Evolutionary conservation across 345 rosid genomes (phyloP).

Genomic region (Brassica nigra): DNA sequence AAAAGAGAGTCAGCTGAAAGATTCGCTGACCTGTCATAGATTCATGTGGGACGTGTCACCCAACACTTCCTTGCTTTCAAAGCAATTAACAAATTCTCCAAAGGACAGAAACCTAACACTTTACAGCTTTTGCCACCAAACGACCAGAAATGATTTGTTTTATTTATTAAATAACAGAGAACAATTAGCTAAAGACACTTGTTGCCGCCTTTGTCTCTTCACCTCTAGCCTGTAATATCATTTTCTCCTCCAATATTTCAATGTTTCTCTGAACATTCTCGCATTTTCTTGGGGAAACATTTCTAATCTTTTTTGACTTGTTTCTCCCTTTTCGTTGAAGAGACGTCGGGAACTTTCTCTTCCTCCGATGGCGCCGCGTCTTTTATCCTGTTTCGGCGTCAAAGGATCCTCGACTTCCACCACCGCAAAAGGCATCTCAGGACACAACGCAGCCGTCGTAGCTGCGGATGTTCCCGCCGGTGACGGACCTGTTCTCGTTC

Average conservation of each 20-base stretch:
- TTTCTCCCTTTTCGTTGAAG: constrained; percentile 21
- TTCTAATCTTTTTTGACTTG: constrained; percentile 13
- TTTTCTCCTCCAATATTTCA: background rate
- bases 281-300: constrained; percentile 34
- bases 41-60: constrained; percentile 30
- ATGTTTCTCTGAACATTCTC: constrained; percentile 23
- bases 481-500: constrained; percentile 65
- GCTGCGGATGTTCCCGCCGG: constrained; percentile 46
- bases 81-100: constrained; percentile 23
- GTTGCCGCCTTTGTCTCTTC: constrained; percentile 46
- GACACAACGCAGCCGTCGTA: constrained; percentile 14
- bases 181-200: constrained; percentile 13
- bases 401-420: constrained; percentile 34
- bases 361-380: constrained; percentile 59
- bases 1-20: constrained; percentile 15
- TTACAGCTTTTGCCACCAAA: constrained; percentile 29
- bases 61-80: constrained; percentile 24
- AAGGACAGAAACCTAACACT: background rate
- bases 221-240: constrained; percentile 41
- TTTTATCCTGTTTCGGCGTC: constrained; percentile 65
- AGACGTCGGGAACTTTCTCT: background rate
- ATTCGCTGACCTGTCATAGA: constrained; percentile 33
- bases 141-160: background rate
- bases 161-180: background rate
- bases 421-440: constrained; percentile 15